Conservation (phyloP, 257 asterid species). For the Echites panduratus region DNA sequence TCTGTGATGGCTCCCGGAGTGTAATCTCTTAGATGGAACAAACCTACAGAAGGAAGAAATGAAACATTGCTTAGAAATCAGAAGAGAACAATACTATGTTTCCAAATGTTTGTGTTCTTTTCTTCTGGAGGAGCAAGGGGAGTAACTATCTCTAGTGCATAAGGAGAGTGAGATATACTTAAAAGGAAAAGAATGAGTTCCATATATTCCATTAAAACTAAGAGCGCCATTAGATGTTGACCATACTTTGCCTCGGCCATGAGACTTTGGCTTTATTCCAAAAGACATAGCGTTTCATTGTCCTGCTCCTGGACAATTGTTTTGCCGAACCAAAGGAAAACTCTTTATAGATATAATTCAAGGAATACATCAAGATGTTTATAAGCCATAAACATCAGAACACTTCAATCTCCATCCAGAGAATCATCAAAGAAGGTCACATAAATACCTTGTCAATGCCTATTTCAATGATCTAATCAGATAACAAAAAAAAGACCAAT, state of each 20-base stretch:
- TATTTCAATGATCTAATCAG: not conserved
- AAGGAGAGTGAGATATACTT: not conserved
- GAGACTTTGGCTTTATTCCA: not conserved
- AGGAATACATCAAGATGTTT: not conserved
- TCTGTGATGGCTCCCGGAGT: conserved; percentile 33
- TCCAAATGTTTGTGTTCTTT: not conserved
- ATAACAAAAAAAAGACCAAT: not conserved
- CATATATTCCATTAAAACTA: not conserved
- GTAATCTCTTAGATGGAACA: conserved; percentile 38
- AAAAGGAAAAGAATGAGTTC: not conserved
- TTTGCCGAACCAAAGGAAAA: not conserved
- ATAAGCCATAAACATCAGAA: not conserved
- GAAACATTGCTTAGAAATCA: not conserved
- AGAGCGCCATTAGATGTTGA: not conserved
- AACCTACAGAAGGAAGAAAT: conserved; percentile 29
- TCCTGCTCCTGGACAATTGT: not conserved
- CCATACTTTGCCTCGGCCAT: not conserved
- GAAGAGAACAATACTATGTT: not conserved
- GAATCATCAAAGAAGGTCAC: not conserved
- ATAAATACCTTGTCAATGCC: not conserved
- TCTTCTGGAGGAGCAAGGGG: not conserved
- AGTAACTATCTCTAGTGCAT: not conserved
- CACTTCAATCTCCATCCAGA: not conserved
- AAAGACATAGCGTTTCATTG: too few species aligned
- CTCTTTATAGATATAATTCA: not conserved